Evolutionary conservation across 2,329 filamentous ascomycete genomes (phyloP), one percentile per base, ranked within the genome.

Genomic region (Colletotrichum tropicicola): DNA sequence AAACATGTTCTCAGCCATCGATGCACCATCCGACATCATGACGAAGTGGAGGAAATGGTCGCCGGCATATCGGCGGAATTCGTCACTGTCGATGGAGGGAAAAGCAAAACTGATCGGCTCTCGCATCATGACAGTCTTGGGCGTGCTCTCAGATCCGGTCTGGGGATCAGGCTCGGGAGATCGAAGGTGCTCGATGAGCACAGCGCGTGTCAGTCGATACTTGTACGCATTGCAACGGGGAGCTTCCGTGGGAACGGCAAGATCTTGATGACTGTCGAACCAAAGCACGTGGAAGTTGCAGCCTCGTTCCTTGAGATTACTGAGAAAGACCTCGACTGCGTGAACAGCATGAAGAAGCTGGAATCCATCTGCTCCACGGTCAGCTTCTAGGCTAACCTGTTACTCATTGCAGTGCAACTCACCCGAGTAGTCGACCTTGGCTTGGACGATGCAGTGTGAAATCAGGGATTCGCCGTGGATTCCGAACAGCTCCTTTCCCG

Each of bases 391-490:
- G n/a, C n/a, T n/a, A n/a, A n/a, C n/a, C n/a, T n/a, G n/a, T n/a
- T n/a, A n/a, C n/a, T n/a, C n/a, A n/a, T n/a, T n/a, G n/a, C n/a
- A n/a, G n/a, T 51, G 58, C 74, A 63, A 75, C n/a, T n/a, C n/a
- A 85, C 83, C 74, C 57, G 84, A 70, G 68, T 92, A 91, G 71
- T 93, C 89, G 41, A 94, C 84, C 21, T 84, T 81, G 10, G 83
- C 79, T 68, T 90, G 83, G n/a, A 80, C 77, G 49, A 93, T 85
- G 70, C 86, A 90, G 62, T 91, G 78, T 6, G 87, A 78, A 10
- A 94, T 78, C n/a, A 94, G 75, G 0, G 90, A 90, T 70, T 94
- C 91, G 28, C 91, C 91, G 68, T 94, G 90, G 28, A 94, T 84
- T 21, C 91, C 79, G 73, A 93, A 94, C 10, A 90, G 81, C 72